Evolutionary conservation across 306 rosid species (phyloP), one percentile per base, ranked within the genome.

Genomic region (Oxytropis ochrocephala): DNA sequence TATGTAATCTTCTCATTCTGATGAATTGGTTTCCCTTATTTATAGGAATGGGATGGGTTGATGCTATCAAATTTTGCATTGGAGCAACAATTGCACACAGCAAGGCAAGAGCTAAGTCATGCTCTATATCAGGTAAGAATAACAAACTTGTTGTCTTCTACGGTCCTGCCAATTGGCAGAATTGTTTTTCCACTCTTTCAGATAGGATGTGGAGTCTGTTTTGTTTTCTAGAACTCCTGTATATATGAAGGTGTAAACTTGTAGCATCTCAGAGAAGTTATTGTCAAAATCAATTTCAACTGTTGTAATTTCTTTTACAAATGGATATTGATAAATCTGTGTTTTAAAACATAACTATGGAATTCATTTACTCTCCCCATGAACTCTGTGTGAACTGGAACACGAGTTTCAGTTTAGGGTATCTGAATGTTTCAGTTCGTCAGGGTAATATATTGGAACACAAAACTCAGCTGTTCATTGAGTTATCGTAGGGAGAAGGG

Each of bases 101-200:
- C 96, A 54, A 87, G 98, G 70, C 98, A 92, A 82, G 98, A 92
- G 81, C 81, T 92, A 19, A 92, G 98, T 82, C 98, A 92, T 70
- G 98, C 98, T 75, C 64, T 92, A 63, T 92, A 92, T 80, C 98
- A 92, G 95, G 98, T 89, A 81, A 69, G 68, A 35, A 44, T 17
- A 8, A 21, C 61, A 42, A 14, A 53, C 32, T 44, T 54, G 61
- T 35, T 36, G 19, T 27, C n/a, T 13, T 78, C 18, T 42, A n/a
- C 17, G 13, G 29, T 44, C 70, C 13, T 75, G 36, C 13, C 59
- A 47, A 21, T 24, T 30, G 60, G 44, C 12, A 11, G 42, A 39
- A 17, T 56, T 67, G 11, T 51, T 39, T 73, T 52, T 63, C 54
- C 35, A 13, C 8, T 67, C 46, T 52, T 57, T 47, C 69, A 72